A percentile compares a stretch with the other conserved stretches of the same genome.
These are phyloP conservation scores for Bisporella sp. DNA, from an alignment of 2,329 filamentous ascomycete species.

Conservation along the genomic window DNA sequence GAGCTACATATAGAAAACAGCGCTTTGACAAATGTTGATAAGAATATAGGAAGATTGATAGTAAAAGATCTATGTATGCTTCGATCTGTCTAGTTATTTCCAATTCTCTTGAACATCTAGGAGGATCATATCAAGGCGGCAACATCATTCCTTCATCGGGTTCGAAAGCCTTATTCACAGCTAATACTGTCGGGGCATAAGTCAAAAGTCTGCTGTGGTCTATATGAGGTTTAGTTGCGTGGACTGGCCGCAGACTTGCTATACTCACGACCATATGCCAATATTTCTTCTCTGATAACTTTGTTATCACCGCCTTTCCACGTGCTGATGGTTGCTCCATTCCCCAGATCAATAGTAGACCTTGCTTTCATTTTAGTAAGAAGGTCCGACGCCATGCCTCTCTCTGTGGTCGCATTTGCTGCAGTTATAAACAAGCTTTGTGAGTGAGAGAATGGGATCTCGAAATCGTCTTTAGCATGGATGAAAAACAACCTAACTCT, in stretches of 20 bases:
- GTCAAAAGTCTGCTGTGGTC: conserved; percentile 66
- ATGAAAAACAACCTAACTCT: conserved; percentile 62
- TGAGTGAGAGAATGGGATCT: conserved; percentile 72
- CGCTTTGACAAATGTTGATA: too few relatives aligned
- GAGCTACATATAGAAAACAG: too few relatives aligned
- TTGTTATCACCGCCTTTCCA: conserved; percentile 25
- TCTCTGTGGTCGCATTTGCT: conserved; percentile 41
- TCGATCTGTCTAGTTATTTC: too few relatives aligned
- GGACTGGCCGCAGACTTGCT: neutral
- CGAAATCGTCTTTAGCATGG: conserved; percentile 73
- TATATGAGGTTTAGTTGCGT: conserved; percentile 26
- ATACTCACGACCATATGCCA: conserved; percentile 25
- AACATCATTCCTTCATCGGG: too few relatives aligned
- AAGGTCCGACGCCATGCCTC: conserved; percentile 21
- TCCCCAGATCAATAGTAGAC: conserved; percentile 24
- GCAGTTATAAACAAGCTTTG: conserved; percentile 56
- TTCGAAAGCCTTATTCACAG: conserved; percentile 60
- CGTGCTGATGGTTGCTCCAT: conserved; percentile 25
- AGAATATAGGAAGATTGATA: too few relatives aligned
- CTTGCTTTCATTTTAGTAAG: conserved; percentile 25
- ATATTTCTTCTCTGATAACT: conserved; percentile 26
- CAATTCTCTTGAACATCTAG: too few relatives aligned
- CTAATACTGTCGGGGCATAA: conserved; percentile 55
- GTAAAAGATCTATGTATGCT: too few relatives aligned
- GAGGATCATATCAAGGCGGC: too few relatives aligned